Base-by-base conservation (phyloP, 129 eudicot species). In the Chrysanthemum seticuspe region DNA sequence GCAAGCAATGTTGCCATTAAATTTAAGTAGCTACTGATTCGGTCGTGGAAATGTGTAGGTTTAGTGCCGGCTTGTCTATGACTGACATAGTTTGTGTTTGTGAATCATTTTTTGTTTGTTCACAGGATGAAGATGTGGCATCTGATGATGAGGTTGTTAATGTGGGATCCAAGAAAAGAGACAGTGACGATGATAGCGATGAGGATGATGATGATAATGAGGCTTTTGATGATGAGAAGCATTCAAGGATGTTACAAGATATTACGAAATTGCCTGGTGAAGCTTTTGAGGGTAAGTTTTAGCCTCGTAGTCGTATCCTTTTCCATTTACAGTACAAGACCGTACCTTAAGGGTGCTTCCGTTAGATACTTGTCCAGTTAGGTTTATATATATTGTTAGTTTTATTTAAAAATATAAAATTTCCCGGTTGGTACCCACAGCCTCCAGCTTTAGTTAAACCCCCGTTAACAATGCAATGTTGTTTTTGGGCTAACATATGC, bases 231-330 rank as follows among this genome's bases (percentile, higher is more conserved):
- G 85, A 65, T 9, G 80, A 76, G 65, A 84, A 87, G 86, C 97
- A 90, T 84, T 78, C 71, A 53, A 79, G 96, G 80, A 84, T 94
- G 98, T 74, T 94, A 69, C 87, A 94, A 81, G 89, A 74, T 49
- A 81, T 94, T 71, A 94, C 97, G 73, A 97, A 97, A 57, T 80
- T 94, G 27, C 97, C 98, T 6, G 51, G 76, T 27, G 87, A 84
- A 75, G 98, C 93, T 77, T 94, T 94, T 80, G 98, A 74, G 75
- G 96, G 98, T 93, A 85, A 21, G 5, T 10, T 57, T 21, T 54
- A 54, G 36, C 45, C 18, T 5, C 31, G 10, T n/a, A 67, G 15
- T 45, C 15, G 5, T 10, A 61, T 61, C 6, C 7, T 15, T 15
- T 53, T 15, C 13, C n/a, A 14, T 59, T 11, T 21, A 59, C 64